Evolutionary conservation across 305 asterid genomes (phyloP), one percentile per base, ranked within the genome.

Genomic region (Salvia sclarea): DNA sequence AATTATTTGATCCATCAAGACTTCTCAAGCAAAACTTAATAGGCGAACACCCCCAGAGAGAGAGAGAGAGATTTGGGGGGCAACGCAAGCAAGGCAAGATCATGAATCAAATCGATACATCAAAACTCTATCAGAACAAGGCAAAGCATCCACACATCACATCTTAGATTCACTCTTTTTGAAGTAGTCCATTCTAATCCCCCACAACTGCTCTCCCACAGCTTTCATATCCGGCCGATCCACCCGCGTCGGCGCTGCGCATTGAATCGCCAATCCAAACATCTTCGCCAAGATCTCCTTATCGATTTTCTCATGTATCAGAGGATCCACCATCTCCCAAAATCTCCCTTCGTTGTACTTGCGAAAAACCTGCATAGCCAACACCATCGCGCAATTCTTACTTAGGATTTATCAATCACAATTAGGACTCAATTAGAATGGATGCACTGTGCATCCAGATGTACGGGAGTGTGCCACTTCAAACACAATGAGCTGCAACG

Each of bases 181-280:
- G 80, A 84, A 55, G 76, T 84, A 86, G 68, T 89, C 97, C 92
- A 84, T 86, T 83, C 99, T 76, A 59, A 95, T 89, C 6, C 79
- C 96, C 98, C 99, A 91, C 47, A 95, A 61, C 83, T 86, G 97
- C 84, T 95, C 92, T 8, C 83, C 92, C 0, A 86, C 97, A 0
- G 75, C 69, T 80, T 86, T 91, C 99, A 95, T 95, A 71, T 91
- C 98, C 0, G 99, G 99, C 2, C 98, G 96, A 75, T 95, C 97
- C 0, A 58, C 78, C 49, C 98, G 88, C 13, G 91, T 82, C 10
- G 99, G 99, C 11, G 99, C 99, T 0, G 89, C 98, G 33, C 98
- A 95, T 18, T 83, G 89, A 47, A 95, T 80, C 4, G 98, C 94
- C 82, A 95, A 81, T 75, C 71, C 80, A n/a, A 91, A 84, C 89